Evolutionary conservation across 73 alveolate species (phyloP), one percentile per base, ranked within the genome.

Genomic region (Paramecium octaurelia): DNA sequence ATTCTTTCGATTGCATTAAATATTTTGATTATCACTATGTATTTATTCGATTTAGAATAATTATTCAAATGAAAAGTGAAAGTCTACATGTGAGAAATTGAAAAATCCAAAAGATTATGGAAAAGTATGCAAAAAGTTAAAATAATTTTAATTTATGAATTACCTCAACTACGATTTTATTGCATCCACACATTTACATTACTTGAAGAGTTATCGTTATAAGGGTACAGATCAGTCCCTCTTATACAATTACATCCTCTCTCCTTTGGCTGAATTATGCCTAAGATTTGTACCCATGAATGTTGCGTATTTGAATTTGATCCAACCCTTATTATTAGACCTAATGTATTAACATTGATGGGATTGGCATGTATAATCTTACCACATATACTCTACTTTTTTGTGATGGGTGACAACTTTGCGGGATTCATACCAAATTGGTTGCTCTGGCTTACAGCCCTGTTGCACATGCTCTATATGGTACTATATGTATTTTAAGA

Each of bases 151-250:
- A 54, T 54, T 54, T 54, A 75, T 36, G 35, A 75, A 34, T 36
- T 36, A 75, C 69, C 69, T 68, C 27, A 68, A 68, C 46, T 68
- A 68, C 84, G 84, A 68, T 23, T 68, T 68, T 68, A 68, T 68
- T 34, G 59, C 7, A 34, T 4, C 42, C 20, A n/a, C 36, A 29
- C 42, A 75, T 40, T 18, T 75, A 40, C 60, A 75, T 36, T 75
- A 75, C 34, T 40, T 75, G 35, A 34, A 36, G 35, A 75, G 64
- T 10, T 75, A 75, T 40, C 42, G 48, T 31, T 75, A 75, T 40
- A 75, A 34, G 60, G 88, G 88, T 7, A 44, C 48, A 75, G 88
- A 75, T 75, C 21, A 75, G 23, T 75, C 88, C 5, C 59, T 75
- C 21, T 21, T 75, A 36, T 75, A 75, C 48, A 29, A 36, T 36